These are phyloP conservation scores for Aspergillus phoenicis DNA, from an alignment of 2,329 filamentous ascomycete genomes.

Conservation along the genomic window DNA sequence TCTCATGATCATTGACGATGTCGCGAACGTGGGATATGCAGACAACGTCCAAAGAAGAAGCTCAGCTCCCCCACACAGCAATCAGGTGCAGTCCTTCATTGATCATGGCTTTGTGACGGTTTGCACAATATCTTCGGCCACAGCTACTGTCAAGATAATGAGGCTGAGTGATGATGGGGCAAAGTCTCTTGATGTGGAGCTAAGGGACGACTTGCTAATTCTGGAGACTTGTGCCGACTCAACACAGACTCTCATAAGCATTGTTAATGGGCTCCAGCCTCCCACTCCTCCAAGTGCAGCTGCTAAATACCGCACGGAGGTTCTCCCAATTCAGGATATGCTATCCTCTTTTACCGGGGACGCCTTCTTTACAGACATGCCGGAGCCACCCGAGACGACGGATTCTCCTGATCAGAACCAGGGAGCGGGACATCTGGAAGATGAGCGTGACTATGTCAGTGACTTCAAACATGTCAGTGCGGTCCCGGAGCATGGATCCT, in stretches of 20 bases:
- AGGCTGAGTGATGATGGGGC: slow-evolving; percentile 59
- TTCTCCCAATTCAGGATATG: slow-evolving; percentile 84
- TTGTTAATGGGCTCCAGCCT: slow-evolving; percentile 78
- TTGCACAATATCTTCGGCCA: slow-evolving; percentile 82
- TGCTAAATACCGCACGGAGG: slow-evolving; percentile 81
- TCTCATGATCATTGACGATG: slow-evolving; percentile 79
- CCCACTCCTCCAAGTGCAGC: slow-evolving; percentile 80
- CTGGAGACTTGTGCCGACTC: slow-evolving; percentile 96
- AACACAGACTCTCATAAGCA: slow-evolving; percentile 82
- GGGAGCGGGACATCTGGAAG: slow-evolving; percentile 41
- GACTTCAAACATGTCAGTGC: slow-evolving; percentile 56
- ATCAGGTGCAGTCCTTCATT: slow-evolving; percentile 55
- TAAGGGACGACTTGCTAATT: slow-evolving; percentile 83
- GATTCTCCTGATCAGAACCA: slow-evolving; percentile 46
- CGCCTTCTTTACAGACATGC: slow-evolving; percentile 61
- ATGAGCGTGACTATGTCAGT: slow-evolving; percentile 56
- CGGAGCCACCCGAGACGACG: slow-evolving; percentile 44
- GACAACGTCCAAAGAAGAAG: slow-evolving; percentile 36
- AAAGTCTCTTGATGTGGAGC: slow-evolving; percentile 74
- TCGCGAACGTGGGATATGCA: slow-evolving; percentile 50
- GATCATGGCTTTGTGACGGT: slow-evolving; percentile 80
- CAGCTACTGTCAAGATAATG: slow-evolving; percentile 64
- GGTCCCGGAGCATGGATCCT: slow-evolving; percentile 32
- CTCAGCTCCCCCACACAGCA: slow-evolving; percentile 36
- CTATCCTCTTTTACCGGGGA: slow-evolving; percentile 88